A percentile compares a stretch with the other conserved stretches of the same genome.
Evolutionary conservation across 352 stramenopile species (phyloP).

Genomic region (Globisporangium nunn): DNA sequence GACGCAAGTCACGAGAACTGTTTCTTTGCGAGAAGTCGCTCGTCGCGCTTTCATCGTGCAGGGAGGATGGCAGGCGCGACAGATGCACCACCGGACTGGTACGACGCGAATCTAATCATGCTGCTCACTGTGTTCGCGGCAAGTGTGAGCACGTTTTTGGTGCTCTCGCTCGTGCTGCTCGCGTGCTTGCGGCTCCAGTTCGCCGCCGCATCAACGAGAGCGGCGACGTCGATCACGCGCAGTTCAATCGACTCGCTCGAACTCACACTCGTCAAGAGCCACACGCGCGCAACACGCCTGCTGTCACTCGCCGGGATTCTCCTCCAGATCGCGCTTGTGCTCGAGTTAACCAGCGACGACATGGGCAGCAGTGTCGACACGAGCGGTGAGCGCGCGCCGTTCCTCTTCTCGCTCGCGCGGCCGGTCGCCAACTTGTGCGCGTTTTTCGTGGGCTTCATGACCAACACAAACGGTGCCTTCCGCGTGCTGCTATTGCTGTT

Average conservation of each 20-base stretch:
- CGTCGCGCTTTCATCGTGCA: too few relatives aligned
- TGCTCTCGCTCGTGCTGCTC: constrained; percentile 22
- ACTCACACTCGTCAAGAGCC: constrained; percentile 48
- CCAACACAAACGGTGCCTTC: constrained; percentile 60
- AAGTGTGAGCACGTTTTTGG: constrained; percentile 31
- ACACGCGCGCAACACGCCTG: constrained; percentile 34
- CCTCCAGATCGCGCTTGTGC: constrained; percentile 34
- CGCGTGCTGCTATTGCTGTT: constrained; percentile 29
- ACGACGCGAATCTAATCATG: constrained; percentile 24
- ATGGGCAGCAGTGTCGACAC: not conserved
- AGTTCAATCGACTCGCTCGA: constrained; percentile 35
- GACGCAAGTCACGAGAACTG: not conserved
- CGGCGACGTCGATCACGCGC: not conserved
- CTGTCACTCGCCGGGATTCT: constrained; percentile 35
- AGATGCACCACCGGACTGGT: constrained; percentile 30
- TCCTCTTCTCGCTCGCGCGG: constrained; percentile 39
- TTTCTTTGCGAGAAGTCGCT: not conserved
- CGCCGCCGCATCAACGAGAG: constrained; percentile 4
- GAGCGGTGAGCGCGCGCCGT: constrained; percentile 16
- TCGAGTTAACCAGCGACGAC: constrained; percentile 14
- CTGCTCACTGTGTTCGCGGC: constrained; percentile 29
- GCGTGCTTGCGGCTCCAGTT: constrained; percentile 26
- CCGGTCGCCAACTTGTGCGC: constrained; percentile 35
- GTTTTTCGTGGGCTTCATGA: constrained; percentile 60
- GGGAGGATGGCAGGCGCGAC: too few relatives aligned